Base-by-base conservation (phyloP, 345 rosid species). In the Eucalyptus polyanthemos region DNA sequence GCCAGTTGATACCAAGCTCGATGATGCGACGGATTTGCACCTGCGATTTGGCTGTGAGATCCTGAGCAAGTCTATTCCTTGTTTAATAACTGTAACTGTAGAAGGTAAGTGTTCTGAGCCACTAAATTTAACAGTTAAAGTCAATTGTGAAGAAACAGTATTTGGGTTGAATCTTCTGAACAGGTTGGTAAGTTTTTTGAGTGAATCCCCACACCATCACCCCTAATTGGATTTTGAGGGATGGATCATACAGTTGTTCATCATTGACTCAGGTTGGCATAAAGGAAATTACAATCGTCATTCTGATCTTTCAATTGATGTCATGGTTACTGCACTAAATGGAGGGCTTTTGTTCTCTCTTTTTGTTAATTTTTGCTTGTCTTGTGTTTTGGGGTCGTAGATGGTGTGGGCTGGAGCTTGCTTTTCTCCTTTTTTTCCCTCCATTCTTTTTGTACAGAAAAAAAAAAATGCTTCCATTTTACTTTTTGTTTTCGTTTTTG, bases 71-170 rank as follows among this genome's bases (percentile, higher is more conserved):
- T 95, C 95, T 80, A 87, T 94, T 53, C 95, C 96, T 87, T 96
- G 98, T 94, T 94, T 98, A 90, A 94, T 96, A 89, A 95, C 98
- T 67, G 88, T 95, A 80, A 95, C 93, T 31, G 94, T 96, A 45
- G 95, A 97, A 94, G 99, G 99, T 91, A 97, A 95, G 92, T 95
- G 98, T 94, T 92, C 91, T 4, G 96, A 97, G 87, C 96, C 94
- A 80, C 90, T 98, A 89, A 93, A 93, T 45, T 58, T 95, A 81
- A 91, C 91, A 15, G 90, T 95, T 9, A 97, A 98, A 94, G 94
- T 97, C 90, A 98, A 98, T 88, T 97, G 99, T 85, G 96, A 98
- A 92, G 99, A 98, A 92, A 97, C 99, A 3, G 97, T 98, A 34
- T 97, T 98, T 88, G 99, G 98, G 90, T 91, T 96, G 88, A 98